Conservation (phyloP, 768 basidiomycete species). For the Collybia mongolica region DNA sequence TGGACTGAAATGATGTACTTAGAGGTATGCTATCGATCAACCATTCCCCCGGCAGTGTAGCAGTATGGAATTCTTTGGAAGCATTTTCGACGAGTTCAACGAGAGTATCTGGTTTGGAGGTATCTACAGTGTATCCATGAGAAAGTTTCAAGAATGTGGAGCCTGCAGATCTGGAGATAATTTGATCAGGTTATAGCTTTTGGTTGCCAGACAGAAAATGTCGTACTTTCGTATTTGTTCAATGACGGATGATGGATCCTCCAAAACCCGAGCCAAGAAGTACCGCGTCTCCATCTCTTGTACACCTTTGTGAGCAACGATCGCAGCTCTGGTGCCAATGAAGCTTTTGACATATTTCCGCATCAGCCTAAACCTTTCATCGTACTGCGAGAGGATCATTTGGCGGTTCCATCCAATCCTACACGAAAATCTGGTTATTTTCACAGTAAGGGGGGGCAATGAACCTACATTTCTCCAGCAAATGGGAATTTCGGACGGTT, state of each 20-base stretch:
- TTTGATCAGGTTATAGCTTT: neutral
- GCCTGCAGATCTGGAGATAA: constrained; percentile 8
- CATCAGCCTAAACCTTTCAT: constrained; percentile 17
- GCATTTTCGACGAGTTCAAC: constrained; percentile 12
- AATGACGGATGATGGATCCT: constrained; percentile 8
- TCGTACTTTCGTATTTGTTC: constrained; percentile 13
- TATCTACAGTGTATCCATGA: constrained; percentile 16
- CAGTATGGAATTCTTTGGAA: constrained; percentile 6
- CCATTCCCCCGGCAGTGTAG: constrained; percentile 5
- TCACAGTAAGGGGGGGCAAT: neutral
- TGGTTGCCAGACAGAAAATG: neutral
- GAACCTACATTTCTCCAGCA: constrained; percentile 12
- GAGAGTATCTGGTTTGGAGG: constrained; percentile 6
- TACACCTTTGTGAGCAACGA: constrained; percentile 4
- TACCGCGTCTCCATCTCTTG: constrained; percentile 15
- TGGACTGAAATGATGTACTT: neutral
- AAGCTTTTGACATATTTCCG: constrained; percentile 15
- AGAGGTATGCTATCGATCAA: constrained; percentile 3
- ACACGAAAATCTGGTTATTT: neutral
- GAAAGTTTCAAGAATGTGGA: constrained; percentile 17
- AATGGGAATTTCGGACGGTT: constrained; percentile 16
- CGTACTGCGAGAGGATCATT: constrained; percentile 18
- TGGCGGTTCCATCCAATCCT: constrained; percentile 18
- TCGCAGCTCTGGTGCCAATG: constrained; percentile 13
- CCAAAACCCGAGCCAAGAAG: constrained; percentile 13